Evolutionary conservation across 306 rosid species (phyloP).

Genomic region (Sphenostylis stenocarpa): DNA sequence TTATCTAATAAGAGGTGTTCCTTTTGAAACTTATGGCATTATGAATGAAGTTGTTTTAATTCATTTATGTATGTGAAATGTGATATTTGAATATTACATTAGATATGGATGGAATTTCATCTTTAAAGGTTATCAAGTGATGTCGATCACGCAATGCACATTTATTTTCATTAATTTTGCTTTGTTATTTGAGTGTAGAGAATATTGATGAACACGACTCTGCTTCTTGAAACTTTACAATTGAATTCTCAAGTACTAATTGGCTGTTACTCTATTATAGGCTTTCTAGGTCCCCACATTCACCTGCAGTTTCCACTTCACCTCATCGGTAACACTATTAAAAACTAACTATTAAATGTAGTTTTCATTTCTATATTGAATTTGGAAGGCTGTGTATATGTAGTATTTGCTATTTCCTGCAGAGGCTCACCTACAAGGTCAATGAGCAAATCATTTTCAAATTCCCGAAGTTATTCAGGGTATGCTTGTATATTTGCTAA

Average conservation of each 20-base stretch:
- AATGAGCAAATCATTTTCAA: conserved; percentile 56
- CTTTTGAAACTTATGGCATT: neutral
- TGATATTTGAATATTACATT: conserved; percentile 3
- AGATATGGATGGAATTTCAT: neutral
- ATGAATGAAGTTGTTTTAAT: conserved; percentile 19
- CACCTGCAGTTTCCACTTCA: conserved; percentile 43
- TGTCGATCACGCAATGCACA: neutral
- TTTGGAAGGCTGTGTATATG: conserved; percentile 13
- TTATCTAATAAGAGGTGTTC: no score
- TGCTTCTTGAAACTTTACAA: conserved; percentile 3
- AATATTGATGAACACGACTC: neutral
- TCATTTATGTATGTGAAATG: conserved; percentile 13
- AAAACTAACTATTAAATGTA: neutral
- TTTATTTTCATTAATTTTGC: neutral
- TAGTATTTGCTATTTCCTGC: conserved; percentile 31
- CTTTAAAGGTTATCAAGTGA: conserved; percentile 4
- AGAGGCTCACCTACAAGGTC: conserved; percentile 62
- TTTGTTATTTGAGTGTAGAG: conserved; percentile 24
- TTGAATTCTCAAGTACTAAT: conserved; percentile 27
- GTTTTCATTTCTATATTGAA: conserved; percentile 16
- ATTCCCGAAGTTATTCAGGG: conserved; percentile 60
- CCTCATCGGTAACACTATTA: conserved; percentile 49
- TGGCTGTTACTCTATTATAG: conserved; percentile 28
- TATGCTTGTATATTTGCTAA: conserved; percentile 34
- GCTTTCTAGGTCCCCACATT: conserved; percentile 58